These are phyloP conservation scores for Persicaria tinctoria DNA, from an alignment of 148 eudicot genomes.

Conservation along the genomic window DNA sequence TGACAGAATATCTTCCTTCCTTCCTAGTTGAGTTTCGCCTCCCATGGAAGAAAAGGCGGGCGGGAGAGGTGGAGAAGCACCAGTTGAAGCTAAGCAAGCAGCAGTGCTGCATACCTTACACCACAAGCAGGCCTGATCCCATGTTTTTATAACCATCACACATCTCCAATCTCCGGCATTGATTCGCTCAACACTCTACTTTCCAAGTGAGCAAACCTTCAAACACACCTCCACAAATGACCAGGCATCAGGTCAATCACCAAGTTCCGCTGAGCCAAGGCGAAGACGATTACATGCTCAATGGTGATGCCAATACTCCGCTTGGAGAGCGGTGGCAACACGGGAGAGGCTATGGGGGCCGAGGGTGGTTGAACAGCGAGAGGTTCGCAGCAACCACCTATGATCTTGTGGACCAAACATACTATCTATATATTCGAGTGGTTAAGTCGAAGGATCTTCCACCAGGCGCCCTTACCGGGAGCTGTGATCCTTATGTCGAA, in stretches of 20 bases:
- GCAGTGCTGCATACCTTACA: not conserved
- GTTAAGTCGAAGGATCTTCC: slow-evolving; percentile 56
- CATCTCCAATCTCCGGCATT: not conserved
- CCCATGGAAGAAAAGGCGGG: too few relatives aligned
- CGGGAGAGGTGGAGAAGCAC: not conserved
- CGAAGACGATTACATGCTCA: slow-evolving; percentile 42
- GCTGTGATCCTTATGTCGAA: slow-evolving; percentile 69
- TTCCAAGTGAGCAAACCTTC: not conserved
- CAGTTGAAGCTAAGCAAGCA: not conserved
- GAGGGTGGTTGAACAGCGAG: slow-evolving; percentile 46
- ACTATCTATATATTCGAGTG: slow-evolving; percentile 56
- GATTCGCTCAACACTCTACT: not conserved
- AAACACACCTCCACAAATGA: slow-evolving; percentile 4
- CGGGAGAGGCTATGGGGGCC: slow-evolving; percentile 34
- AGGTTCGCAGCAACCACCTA: slow-evolving; percentile 37
- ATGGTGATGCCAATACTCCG: slow-evolving; percentile 33
- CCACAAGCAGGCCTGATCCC: not conserved
- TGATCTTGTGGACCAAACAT: slow-evolving; percentile 67
- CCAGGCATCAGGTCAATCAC: slow-evolving; percentile 32
- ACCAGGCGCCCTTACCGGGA: slow-evolving; percentile 32
- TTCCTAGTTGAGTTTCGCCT: slow-evolving; percentile 1
- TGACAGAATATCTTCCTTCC: slow-evolving; percentile 13
- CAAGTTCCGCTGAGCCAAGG: slow-evolving; percentile 18
- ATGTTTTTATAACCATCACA: not conserved
- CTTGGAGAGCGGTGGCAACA: slow-evolving; percentile 40